phyloP scores from a whole-genome alignment of 805 yeast genomes.

The Wickerhamiella australiensis region DNA sequence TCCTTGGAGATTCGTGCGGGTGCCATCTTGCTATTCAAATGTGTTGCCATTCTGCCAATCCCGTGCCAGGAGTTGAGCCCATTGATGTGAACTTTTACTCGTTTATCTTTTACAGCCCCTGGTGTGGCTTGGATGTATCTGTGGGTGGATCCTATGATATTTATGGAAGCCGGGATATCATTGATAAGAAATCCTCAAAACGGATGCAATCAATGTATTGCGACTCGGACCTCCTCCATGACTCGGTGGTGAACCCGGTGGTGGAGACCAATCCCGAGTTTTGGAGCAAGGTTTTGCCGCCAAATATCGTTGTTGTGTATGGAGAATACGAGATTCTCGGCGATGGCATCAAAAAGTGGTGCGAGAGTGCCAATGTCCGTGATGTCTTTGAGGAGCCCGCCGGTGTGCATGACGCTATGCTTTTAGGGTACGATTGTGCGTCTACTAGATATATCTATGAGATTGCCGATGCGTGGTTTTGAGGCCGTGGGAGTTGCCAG shows the following conservation, averaged over 20 bases:
- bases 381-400: constrained; percentile 17
- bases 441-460: constrained; percentile 14
- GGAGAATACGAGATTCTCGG: constrained; percentile 19
- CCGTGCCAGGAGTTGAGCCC: constrained; percentile 11
- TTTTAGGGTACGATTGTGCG: constrained; percentile 14
- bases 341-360: constrained; percentile 15
- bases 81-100: constrained; percentile 4
- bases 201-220: constrained; percentile 8
- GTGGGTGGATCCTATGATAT: constrained; percentile 1
- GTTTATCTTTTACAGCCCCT: constrained; percentile 17
- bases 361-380: constrained; percentile 11
- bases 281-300: constrained; percentile 18
- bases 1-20: constrained; percentile 29
- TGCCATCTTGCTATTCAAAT: constrained; percentile 23
- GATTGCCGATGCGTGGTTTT: background rate
- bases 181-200: constrained; percentile 4
- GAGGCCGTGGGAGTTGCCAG: background rate
- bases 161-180: constrained; percentile 4
- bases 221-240: background rate
- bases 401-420: constrained; percentile 22
- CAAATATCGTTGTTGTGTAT: constrained; percentile 17
- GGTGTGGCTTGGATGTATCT: constrained; percentile 9
- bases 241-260: constrained; percentile 7
- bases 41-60: constrained; percentile 12
- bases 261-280: constrained; percentile 5